Evolutionary conservation across 805 yeast genomes (phyloP).

Genomic region (Hanseniaspora hatyaiensis): DNA sequence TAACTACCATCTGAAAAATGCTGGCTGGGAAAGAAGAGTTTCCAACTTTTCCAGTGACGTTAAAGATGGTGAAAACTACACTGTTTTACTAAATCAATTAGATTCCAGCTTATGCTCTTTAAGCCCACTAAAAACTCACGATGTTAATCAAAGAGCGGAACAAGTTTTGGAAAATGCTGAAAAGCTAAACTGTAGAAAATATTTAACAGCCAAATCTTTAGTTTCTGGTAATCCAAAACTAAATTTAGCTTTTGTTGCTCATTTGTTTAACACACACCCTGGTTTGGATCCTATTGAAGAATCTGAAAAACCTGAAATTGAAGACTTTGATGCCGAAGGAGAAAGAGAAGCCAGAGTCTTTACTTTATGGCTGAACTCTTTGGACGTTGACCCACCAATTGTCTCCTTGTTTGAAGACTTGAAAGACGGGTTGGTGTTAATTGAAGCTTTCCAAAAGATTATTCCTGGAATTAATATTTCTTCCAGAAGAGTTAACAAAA

Average conservation of each 20-base stretch:
- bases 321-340: conserved; percentile 98
- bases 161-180: conserved; percentile 80
- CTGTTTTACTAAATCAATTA: conserved; percentile 77
- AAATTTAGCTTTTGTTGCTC: conserved; percentile 94
- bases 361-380: conserved; percentile 91
- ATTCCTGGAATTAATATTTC: conserved; percentile 77
- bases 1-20: conserved; percentile 88
- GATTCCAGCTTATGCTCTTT: conserved; percentile 73
- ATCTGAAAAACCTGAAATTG: conserved; percentile 81
- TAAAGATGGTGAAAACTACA: conserved; percentile 89
- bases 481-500: conserved; percentile 67
- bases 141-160: conserved; percentile 73
- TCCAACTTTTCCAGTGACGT: conserved; percentile 78
- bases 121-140: conserved; percentile 67
- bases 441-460: conserved; percentile 92
- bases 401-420: conserved; percentile 85
- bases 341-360: conserved; percentile 98
- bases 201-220: conserved; percentile 82
- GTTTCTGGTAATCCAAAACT: conserved; percentile 94
- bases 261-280: conserved; percentile 89
- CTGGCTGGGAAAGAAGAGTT: conserved; percentile 79
- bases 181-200: conserved; percentile 81
- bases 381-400: conserved; percentile 92
- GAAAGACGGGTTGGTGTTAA: conserved; percentile 77
- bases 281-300: conserved; percentile 94